Evolutionary conservation across 306 rosid genomes (phyloP).

Genomic region (Rubus parviflorus): DNA sequence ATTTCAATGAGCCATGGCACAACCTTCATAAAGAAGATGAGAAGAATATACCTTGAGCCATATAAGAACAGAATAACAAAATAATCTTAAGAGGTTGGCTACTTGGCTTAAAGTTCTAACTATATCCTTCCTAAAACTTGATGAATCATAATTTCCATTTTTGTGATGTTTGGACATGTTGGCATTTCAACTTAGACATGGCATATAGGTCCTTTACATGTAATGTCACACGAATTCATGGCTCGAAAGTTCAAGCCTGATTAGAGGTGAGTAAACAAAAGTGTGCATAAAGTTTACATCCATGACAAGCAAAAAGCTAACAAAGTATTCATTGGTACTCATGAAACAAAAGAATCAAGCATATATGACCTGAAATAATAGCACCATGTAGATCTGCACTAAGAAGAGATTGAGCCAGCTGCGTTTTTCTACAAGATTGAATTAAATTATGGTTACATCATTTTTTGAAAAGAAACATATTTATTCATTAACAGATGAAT

Average conservation of each 20-base stretch:
- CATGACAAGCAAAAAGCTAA: not conserved
- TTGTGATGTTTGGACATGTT: not conserved
- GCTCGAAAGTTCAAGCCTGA: not conserved
- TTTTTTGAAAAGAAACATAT: no score
- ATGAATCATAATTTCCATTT: not conserved
- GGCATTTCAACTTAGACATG: not conserved
- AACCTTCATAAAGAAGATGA: not conserved
- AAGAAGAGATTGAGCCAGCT: slow-evolving; percentile 71
- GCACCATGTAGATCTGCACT: slow-evolving; percentile 91
- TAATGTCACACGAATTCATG: not conserved
- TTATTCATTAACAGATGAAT: no score
- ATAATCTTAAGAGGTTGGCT: not conserved
- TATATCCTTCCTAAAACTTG: not conserved
- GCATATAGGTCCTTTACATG: not conserved
- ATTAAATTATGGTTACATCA: slow-evolving; percentile 25
- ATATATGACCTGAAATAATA: slow-evolving; percentile 53
- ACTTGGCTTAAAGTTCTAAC: not conserved
- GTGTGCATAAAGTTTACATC: not conserved
- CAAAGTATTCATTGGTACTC: not conserved
- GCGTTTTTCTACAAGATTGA: slow-evolving; percentile 61
- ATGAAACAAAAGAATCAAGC: slow-evolving; percentile 16
- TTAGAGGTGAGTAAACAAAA: not conserved
- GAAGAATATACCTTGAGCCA: not conserved
- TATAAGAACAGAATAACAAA: no score
- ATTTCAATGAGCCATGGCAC: not conserved